Base-by-base conservation (phyloP, 768 basidiomycete species). In the Pisolithus albus region DNA sequence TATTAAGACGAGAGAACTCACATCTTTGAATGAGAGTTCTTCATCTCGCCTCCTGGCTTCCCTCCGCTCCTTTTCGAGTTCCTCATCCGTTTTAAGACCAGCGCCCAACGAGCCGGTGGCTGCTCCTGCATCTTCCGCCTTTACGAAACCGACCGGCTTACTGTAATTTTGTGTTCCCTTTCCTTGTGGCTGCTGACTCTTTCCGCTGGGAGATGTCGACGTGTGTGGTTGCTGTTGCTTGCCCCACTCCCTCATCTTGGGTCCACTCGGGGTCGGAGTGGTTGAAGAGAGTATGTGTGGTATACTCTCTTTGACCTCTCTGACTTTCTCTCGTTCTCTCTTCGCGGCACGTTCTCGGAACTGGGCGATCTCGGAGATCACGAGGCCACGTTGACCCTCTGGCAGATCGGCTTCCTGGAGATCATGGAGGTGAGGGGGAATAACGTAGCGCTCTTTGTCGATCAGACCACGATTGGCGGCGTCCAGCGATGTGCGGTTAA, bases 401-500 rank as follows among this genome's bases (percentile, higher is more conserved):
- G 96, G 95, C 40, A 99, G 80, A 64, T 99, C 96, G 48, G 92
- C 90, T 71, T 96, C 93, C 64, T 92, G 88, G 40, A 99, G 77
- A 70, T 98, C 96, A 69, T 92, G 91, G 18, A 98, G 78, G 70
- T 99, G 96, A n/a, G 91, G 89, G 23, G 92, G 92, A 40, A 96
- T 91, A 56, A 90, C 78, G 65, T 90, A 89, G 78, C 86, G 84
- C 70, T 92, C 88, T 62, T 87, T 85, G 69, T 89, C 86, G 49
- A 82, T 80, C 37, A 82, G 75, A n/a, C 85, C 86, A 52, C 66
- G 83, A 54, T 81, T 82, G 1, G 88, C 84, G 3, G 85, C 83
- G 44, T 89, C 86, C 64, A 85, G 82, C 5, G 86, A 86, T 19
- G 76, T 68, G 37, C 80, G 78, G 55, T 83, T 84, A 61, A 92